Conservation (phyloP, 352 stramenopile genomes). For the Globisporangium emineosum region DNA sequence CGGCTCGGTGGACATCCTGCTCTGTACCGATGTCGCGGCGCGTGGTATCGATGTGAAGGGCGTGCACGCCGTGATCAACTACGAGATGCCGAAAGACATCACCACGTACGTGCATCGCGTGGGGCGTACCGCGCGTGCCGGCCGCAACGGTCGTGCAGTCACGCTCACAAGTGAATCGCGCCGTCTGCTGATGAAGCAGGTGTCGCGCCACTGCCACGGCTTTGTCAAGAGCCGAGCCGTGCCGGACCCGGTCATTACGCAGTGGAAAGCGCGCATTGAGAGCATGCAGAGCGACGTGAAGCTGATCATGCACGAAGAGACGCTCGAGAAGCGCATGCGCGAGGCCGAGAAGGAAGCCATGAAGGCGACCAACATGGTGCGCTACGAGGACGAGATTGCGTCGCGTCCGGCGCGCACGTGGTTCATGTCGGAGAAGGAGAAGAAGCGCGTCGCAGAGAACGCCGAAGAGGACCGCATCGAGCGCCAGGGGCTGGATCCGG, state of each 20-base stretch:
- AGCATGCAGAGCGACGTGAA: constrained; percentile 80
- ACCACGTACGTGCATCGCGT: constrained; percentile 99
- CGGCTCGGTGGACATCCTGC: constrained; percentile 93
- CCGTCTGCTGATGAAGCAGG: constrained; percentile 93
- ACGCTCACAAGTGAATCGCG: constrained; percentile 89
- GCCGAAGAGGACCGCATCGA: constrained; percentile 63
- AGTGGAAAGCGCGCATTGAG: constrained; percentile 85
- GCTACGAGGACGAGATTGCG: constrained; percentile 89
- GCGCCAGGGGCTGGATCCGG: constrained; percentile 26
- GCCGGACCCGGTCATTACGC: constrained; percentile 81
- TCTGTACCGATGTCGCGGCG: constrained; percentile 98
- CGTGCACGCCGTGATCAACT: constrained; percentile 99
- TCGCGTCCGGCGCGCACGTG: constrained; percentile 86
- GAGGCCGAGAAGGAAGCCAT: constrained; percentile 88
- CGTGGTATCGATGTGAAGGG: constrained; percentile 97
- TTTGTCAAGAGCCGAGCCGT: constrained; percentile 91
- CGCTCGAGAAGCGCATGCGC: constrained; percentile 88
- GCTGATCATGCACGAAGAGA: constrained; percentile 84
- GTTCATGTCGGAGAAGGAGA: constrained; percentile 91
- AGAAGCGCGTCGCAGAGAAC: constrained; percentile 74
- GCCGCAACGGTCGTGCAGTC: constrained; percentile 88
- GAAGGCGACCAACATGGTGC: constrained; percentile 87
- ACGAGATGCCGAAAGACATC: constrained; percentile 98
- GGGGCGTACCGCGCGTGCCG: constrained; percentile 96
- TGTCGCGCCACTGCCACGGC: constrained; percentile 84